Evolutionary conservation across 2,329 filamentous ascomycete species (phyloP), one percentile per base, ranked within the genome.

Genomic region (Orbilia oligospora): DNA sequence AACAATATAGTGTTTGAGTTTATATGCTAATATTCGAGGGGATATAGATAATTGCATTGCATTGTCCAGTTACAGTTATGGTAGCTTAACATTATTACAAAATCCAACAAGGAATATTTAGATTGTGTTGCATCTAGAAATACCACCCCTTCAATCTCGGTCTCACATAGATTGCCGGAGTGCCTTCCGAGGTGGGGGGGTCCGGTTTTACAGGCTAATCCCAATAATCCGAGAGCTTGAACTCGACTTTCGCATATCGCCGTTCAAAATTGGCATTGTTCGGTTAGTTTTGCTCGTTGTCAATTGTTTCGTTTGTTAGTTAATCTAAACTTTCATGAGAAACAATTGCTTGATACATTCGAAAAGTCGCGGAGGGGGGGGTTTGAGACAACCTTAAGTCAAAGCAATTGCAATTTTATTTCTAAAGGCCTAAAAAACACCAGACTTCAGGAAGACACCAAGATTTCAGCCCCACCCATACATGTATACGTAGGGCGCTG

Each of bases 251-350:
- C 36, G 56, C 56, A 61, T 61, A 9, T 61, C 36, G 56, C 56
- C 56, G 36, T 61, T 61, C 36, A 61, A 44, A 61, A 41, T 27
- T 61, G 56, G 56, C 56, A 27, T 27, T 61, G 24, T 44, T 61
- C 55, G 55, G 33, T 30, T 61, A 61, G 18, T 2, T n/a, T 61
- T 33, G 33, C 33, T n/a, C n/a, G n/a, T n/a, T n/a, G n/a, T n/a
- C n/a, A n/a, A n/a, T n/a, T 10, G 36, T 16, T 10, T 12, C 36
- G 44, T 61, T 61, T 20, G 12, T 61, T 61, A 44, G n/a, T 20
- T 44, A 24, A 61, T 61, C 9, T 61, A 61, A 41, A 61, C 12
- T 27, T 61, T 44, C 24, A 22, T 38, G 30, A 8, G 30, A 58
- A 38, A 58, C 8, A 22, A 30, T 38, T 22, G 16, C n/a, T n/a